A percentile compares a stretch with the other conserved stretches of the same genome.
Evolutionary conservation across 768 basidiomycete species (phyloP).

Genomic region (Coprinellus micaceus): DNA sequence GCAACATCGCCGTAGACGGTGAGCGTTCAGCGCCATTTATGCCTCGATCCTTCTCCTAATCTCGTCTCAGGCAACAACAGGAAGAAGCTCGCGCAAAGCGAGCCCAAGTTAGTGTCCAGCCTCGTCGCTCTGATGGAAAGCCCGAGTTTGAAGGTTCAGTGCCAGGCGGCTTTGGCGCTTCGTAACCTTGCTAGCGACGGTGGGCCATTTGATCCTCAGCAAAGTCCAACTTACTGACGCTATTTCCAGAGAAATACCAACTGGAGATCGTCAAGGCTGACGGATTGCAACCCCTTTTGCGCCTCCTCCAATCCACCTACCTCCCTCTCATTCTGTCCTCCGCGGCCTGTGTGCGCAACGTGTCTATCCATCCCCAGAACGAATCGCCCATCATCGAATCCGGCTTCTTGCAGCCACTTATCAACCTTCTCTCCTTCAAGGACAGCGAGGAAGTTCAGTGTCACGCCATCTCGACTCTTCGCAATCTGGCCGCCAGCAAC

Average conservation of each 20-base stretch:
- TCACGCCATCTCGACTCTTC: slow-evolving; percentile 94
- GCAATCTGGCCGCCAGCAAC: slow-evolving; percentile 93
- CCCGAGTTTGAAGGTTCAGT: slow-evolving; percentile 95
- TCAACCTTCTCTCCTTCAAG: slow-evolving; percentile 94
- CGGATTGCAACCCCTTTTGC: slow-evolving; percentile 86
- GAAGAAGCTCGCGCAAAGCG: slow-evolving; percentile 90
- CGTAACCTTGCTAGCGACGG: slow-evolving; percentile 97
- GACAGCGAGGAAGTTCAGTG: slow-evolving; percentile 99
- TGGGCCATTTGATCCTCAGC: slow-evolving; percentile 26
- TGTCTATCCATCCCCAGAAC: slow-evolving; percentile 97
- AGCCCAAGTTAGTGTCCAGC: slow-evolving; percentile 92
- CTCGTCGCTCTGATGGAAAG: slow-evolving; percentile 96
- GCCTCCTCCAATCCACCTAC: slow-evolving; percentile 93
- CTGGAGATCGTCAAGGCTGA: slow-evolving; percentile 96
- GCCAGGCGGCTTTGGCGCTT: slow-evolving; percentile 93
- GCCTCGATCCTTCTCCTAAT: slow-evolving; percentile 1
- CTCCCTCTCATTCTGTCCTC: slow-evolving; percentile 97
- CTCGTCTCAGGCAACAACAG: slow-evolving; percentile 67
- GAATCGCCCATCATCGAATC: slow-evolving; percentile 99
- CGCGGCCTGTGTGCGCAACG: slow-evolving; percentile 97
- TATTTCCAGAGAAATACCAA: slow-evolving; percentile 86
- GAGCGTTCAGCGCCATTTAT: slow-evolving; percentile 5
- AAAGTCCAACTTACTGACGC: neutral
- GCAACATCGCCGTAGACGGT: slow-evolving; percentile 98
- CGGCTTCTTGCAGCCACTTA: slow-evolving; percentile 93